Conservation (phyloP, 805 yeast species). For the Teunomyces panamensis region DNA sequence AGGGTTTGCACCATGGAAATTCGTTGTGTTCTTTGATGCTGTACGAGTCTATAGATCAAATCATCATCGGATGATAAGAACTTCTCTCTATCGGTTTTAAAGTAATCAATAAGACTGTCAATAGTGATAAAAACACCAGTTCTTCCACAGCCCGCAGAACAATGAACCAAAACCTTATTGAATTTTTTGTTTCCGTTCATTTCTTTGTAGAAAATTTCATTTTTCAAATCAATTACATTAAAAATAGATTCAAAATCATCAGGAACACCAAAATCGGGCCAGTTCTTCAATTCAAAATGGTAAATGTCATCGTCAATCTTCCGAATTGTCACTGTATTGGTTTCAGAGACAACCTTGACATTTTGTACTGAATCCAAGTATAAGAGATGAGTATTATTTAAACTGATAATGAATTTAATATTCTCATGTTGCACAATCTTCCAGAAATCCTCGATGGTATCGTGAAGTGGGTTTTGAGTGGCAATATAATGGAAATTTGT, state of each 20-base stretch:
- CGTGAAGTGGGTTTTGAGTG: conserved; percentile 42
- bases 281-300: conserved; percentile 40
- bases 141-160: conserved; percentile 31
- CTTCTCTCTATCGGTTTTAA: conserved; percentile 3
- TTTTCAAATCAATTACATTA: conserved; percentile 31
- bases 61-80: conserved; percentile 36
- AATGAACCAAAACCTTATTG: conserved; percentile 20
- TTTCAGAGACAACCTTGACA: conserved; percentile 4
- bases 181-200: not conserved
- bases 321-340: conserved; percentile 7
- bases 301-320: conserved; percentile 19
- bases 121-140: conserved; percentile 28
- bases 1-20: conserved; percentile 83
- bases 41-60: conserved; percentile 59
- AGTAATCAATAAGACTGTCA: conserved; percentile 21
- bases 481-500: conserved; percentile 36
- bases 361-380: conserved; percentile 13
- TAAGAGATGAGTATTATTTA: conserved; percentile 25
- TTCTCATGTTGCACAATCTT: conserved; percentile 32
- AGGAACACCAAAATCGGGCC: conserved; percentile 51
- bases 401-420: conserved; percentile 34
- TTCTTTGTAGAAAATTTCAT: conserved; percentile 17
- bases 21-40: conserved; percentile 68
- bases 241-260: conserved; percentile 27
- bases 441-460: conserved; percentile 46